A percentile compares a stretch with the other conserved stretches of the same genome.
phyloP scores from a whole-genome alignment of 2,329 filamentous ascomycete genomes.

The Simplicillium aogashimaense region DNA sequence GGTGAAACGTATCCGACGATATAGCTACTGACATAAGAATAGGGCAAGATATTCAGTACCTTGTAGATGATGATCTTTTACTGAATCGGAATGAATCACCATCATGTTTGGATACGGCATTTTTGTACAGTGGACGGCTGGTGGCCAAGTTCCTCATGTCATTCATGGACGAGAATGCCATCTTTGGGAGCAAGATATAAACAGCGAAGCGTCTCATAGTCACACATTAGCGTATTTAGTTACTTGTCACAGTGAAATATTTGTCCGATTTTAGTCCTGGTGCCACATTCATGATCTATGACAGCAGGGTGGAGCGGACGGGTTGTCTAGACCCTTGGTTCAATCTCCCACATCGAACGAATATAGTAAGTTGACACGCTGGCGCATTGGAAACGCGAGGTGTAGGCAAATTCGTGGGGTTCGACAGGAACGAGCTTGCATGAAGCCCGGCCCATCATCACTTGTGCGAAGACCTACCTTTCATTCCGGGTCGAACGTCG shows the following conservation, averaged over 20 bases:
- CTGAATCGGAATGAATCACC: constrained; percentile 33
- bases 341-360: constrained; percentile 54
- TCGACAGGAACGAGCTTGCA: constrained; percentile 5
- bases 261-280: constrained; percentile 55
- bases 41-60: constrained; percentile 28
- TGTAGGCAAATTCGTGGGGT: constrained; percentile 52
- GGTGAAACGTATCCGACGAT: background rate
- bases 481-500: too few relatives aligned
- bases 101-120: constrained; percentile 35
- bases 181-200: constrained; percentile 27
- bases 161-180: constrained; percentile 38
- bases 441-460: too few relatives aligned
- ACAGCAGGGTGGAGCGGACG: constrained; percentile 56
- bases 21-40: constrained; percentile 4
- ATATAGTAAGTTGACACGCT: constrained; percentile 47
- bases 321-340: constrained; percentile 57
- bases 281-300: constrained; percentile 43
- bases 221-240: constrained; percentile 6
- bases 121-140: constrained; percentile 43
- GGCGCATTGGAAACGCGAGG: constrained; percentile 47
- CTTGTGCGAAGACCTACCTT: too few relatives aligned
- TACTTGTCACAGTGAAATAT: constrained; percentile 26
- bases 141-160: constrained; percentile 45
- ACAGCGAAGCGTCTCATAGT: constrained; percentile 6
- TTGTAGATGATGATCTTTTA: constrained; percentile 36